phyloP scores from a whole-genome alignment of 2,329 filamentous ascomycete species.

The Pestalotiopsis fici region DNA sequence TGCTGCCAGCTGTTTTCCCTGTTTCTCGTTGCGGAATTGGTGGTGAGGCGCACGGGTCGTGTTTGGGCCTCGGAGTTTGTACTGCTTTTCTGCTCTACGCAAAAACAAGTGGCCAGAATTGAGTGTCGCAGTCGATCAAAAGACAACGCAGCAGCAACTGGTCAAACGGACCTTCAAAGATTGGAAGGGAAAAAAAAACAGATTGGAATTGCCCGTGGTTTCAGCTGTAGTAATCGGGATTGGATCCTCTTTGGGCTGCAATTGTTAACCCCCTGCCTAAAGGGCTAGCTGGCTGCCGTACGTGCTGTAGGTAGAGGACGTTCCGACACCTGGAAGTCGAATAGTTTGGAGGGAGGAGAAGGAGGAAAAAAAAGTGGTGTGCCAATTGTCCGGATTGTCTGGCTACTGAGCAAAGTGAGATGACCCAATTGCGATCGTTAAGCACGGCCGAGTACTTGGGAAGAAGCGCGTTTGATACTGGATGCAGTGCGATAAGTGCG shows the following conservation, averaged over 20 bases:
- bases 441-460: neutral
- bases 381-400: neutral
- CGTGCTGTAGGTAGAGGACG: neutral
- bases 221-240: neutral
- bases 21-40: neutral
- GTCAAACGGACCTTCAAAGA: neutral
- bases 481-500: neutral
- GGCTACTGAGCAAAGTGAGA: neutral
- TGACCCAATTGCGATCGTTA: neutral
- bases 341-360: neutral
- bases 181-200: neutral
- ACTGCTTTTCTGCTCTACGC: neutral
- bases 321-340: neutral
- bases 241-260: constrained; percentile 8
- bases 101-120: neutral
- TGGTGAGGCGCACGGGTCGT: neutral
- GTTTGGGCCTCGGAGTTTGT: neutral
- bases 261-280: neutral
- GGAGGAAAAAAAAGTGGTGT: neutral
- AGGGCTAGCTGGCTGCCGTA: neutral
- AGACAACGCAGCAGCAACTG: neutral
- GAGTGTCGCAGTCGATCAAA: neutral
- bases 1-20: neutral
- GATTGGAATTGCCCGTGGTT: neutral
- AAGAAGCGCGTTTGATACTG: neutral